These are phyloP conservation scores for Rhododendron mucronatum DNA, from an alignment of 148 eudicot genomes.

Conservation along the genomic window DNA sequence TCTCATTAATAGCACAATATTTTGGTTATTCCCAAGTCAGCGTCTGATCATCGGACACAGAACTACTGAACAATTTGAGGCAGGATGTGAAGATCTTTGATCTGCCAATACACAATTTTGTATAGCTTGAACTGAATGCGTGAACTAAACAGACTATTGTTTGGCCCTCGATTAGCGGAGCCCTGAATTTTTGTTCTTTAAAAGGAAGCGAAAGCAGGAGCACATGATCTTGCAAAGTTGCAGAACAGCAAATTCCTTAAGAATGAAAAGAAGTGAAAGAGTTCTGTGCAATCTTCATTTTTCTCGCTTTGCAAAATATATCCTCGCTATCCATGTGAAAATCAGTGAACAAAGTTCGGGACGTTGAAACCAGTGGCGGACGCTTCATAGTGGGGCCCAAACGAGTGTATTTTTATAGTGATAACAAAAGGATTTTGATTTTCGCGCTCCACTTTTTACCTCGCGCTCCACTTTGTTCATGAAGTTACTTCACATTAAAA, in stretches of 20 bases:
- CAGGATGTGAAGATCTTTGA: background rate
- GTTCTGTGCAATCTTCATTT: background rate
- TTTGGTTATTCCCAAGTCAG: background rate
- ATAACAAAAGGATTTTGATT: background rate
- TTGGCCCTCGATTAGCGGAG: background rate
- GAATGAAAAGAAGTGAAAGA: background rate
- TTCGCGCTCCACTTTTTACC: too few species aligned
- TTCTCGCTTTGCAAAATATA: background rate
- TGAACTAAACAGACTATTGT: background rate
- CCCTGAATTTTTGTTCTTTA: background rate
- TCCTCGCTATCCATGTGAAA: background rate
- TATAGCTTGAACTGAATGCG: background rate
- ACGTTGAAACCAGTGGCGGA: background rate
- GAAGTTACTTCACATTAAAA: too few species aligned
- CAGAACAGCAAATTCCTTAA: background rate
- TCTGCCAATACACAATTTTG: background rate
- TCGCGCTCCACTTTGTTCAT: too few species aligned
- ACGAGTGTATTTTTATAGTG: too few species aligned
- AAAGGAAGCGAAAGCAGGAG: background rate
- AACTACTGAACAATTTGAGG: background rate
- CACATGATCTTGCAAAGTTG: background rate
- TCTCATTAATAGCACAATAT: background rate
- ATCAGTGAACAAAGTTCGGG: background rate
- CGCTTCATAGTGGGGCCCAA: too few species aligned
- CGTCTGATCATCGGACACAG: background rate